phyloP scores from a whole-genome alignment of 768 basidiomycete genomes.

The Boletus insuetus region DNA sequence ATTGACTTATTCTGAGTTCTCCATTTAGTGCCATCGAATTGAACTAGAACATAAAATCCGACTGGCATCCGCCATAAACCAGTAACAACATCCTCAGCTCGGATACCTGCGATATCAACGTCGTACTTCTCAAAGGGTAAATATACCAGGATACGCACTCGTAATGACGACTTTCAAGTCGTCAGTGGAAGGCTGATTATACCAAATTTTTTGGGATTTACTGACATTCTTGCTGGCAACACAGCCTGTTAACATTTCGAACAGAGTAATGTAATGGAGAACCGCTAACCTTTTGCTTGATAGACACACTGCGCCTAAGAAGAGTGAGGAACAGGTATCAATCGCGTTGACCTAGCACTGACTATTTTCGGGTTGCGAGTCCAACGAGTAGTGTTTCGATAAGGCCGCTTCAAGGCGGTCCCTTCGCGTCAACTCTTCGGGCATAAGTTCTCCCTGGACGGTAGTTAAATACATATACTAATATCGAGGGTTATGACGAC shows the following conservation, averaged over 20 bases:
- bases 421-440: not conserved
- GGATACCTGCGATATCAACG: constrained; percentile 2
- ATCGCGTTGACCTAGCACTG: not conserved
- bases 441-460: not conserved
- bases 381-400: not conserved
- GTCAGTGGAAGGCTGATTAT: not conserved
- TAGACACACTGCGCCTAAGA: not conserved
- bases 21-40: not conserved
- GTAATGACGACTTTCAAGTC: not conserved
- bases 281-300: not conserved
- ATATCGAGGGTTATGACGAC: too few relatives aligned
- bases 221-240: not conserved
- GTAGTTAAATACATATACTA: not conserved
- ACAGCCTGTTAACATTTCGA: not conserved
- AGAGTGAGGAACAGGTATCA: not conserved
- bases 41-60: constrained; percentile 5
- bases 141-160: not conserved
- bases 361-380: not conserved
- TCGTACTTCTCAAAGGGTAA: not conserved
- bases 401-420: not conserved
- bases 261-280: too few relatives aligned
- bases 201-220: not conserved
- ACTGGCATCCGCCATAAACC: constrained; percentile 4
- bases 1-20: not conserved
- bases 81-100: not conserved